These are phyloP conservation scores for Phytophthora rubi DNA, from an alignment of 352 stramenopile species.

Conservation along the genomic window DNA sequence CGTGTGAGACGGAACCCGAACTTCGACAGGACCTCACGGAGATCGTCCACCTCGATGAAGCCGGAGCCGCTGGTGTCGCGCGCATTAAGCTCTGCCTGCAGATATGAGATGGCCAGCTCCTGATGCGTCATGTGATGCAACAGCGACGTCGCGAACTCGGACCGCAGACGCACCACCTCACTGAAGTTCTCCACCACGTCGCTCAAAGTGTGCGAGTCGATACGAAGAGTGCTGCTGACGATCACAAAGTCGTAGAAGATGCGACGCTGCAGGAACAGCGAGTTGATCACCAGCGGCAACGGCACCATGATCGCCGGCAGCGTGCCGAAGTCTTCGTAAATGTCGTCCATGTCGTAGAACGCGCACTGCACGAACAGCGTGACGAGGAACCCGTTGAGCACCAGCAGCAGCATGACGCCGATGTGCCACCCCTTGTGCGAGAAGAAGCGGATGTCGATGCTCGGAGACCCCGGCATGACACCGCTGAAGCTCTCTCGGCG, in stretches of 20 bases:
- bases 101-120: slow-evolving; percentile 34
- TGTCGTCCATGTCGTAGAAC: slow-evolving; percentile 47
- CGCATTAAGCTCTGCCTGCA: slow-evolving; percentile 38
- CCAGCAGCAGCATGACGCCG: slow-evolving; percentile 57
- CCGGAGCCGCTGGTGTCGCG: slow-evolving; percentile 35
- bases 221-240: slow-evolving; percentile 54
- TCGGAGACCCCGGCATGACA: slow-evolving; percentile 20
- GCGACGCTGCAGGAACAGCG: slow-evolving; percentile 51
- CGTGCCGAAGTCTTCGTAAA: slow-evolving; percentile 42
- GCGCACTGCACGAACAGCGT: slow-evolving; percentile 66
- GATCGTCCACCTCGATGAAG: slow-evolving; percentile 48
- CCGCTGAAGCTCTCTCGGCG: slow-evolving; percentile 14
- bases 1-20: slow-evolving; percentile 58
- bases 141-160: slow-evolving; percentile 52
- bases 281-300: slow-evolving; percentile 51
- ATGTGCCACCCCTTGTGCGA: slow-evolving; percentile 72
- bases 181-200: slow-evolving; percentile 68
- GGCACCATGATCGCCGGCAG: slow-evolving; percentile 45
- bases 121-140: slow-evolving; percentile 29
- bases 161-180: slow-evolving; percentile 54
- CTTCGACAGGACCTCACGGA: slow-evolving; percentile 45
- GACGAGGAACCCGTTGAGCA: slow-evolving; percentile 72
- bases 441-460: slow-evolving; percentile 47
- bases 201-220: slow-evolving; percentile 56
- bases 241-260: slow-evolving; percentile 73